Evolutionary conservation across 352 stramenopile genomes (phyloP), one percentile per base, ranked within the genome.

Genomic region (Phytophthora kernoviae): DNA sequence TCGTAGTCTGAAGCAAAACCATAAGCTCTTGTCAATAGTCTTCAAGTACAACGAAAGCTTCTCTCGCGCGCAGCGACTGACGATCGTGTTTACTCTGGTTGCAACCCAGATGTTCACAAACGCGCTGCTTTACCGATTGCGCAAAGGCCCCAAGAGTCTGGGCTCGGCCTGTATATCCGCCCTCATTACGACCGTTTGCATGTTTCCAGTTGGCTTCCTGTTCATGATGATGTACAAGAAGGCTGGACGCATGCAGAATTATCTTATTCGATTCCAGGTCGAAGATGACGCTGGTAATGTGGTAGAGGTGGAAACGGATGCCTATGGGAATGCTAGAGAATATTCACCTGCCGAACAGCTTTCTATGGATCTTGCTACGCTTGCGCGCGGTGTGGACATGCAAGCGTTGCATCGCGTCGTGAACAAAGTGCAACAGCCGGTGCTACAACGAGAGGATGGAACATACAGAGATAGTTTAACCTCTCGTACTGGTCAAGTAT

Each of bases 41-140:
- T 92, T 90, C 60, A 84, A 80, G 56, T 92, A 90, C 62, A 70
- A 92, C 58, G 79, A 89, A 50, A 68, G 84, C 34, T 90, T 89
- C 26, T 78, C 76, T 36, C 80, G 82, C 7, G 63, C 75, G 0
- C 81, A 90, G 50, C 68, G 80, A 0, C 51, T 92, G 15, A 90
- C 81, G 11, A 67, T 92, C 24, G 70, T 92, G 12, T 92, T 90
- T 45, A 89, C 82, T 1, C 62, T 86, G 1, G 67, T 88, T 20
- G 84, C 84, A 58, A 90, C 70, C 50, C 75, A 90, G 34, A 88
- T 92, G 76, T 87, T 92, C 49, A 82, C 70, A 5, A 89, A 89
- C 33, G 77, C 82, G 4, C 36, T 88, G 58, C 63, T 92, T 14
- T 90, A 89, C 32, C 59, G 77, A 15, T 69, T 90, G 18, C 67